These are phyloP conservation scores for Bisporella sp. DNA, from an alignment of 2,329 filamentous ascomycete genomes.

Conservation along the genomic window DNA sequence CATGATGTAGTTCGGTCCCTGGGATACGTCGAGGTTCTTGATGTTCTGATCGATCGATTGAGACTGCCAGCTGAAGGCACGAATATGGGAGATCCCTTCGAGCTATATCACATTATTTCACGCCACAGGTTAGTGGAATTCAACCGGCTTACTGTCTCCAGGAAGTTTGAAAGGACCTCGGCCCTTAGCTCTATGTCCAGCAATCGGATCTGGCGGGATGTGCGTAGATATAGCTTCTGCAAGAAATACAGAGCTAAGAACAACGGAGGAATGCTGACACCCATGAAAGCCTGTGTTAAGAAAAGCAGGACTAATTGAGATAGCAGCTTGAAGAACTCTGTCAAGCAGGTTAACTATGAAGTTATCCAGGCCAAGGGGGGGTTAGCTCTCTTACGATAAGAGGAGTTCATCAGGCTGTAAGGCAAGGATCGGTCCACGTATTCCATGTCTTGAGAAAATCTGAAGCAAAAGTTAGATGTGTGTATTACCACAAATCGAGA, in stretches of 20 bases:
- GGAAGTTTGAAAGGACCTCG: constrained; percentile 39
- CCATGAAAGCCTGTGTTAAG: not conserved
- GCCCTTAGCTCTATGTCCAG: constrained; percentile 36
- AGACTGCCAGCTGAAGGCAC: constrained; percentile 36
- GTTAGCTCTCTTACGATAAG: not conserved
- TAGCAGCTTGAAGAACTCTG: not conserved
- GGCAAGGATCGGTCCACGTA: not conserved
- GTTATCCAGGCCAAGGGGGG: not conserved
- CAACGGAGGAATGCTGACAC: not conserved
- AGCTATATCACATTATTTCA: not conserved
- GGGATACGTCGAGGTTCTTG: constrained; percentile 33
- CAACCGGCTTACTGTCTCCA: constrained; percentile 30
- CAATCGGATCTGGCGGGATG: constrained; percentile 39
- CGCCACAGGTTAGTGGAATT: not conserved
- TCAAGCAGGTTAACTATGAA: not conserved
- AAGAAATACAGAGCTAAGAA: not conserved
- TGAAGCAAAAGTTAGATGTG: not conserved
- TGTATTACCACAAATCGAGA: not conserved
- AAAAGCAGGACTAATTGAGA: not conserved
- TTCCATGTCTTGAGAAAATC: not conserved
- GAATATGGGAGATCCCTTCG: constrained; percentile 31
- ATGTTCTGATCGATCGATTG: constrained; percentile 27
- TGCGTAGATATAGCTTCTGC: constrained; percentile 38
- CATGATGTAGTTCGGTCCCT: not conserved
- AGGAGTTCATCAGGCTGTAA: not conserved